Evolutionary conservation across 2,329 filamentous ascomycete genomes (phyloP), one percentile per base, ranked within the genome.

Genomic region (Triangularia verruculosa): DNA sequence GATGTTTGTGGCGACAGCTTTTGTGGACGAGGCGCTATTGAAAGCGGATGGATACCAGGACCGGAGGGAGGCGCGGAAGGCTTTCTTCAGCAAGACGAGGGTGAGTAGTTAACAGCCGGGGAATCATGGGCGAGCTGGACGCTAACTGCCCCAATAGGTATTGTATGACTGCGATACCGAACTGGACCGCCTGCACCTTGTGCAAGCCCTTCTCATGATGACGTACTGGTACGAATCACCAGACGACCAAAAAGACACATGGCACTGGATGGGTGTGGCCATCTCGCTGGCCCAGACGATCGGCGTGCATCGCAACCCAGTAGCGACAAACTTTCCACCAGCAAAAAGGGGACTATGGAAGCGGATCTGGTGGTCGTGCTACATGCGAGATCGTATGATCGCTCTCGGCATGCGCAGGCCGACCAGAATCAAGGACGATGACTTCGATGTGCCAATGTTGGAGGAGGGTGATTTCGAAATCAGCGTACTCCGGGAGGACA

Each of bases 241-340:
- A 0, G 93, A 97, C 77, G 94, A 97, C 74, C 92, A 97, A 74
- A 97, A 97, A 76, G 94, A 97, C 75, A 97, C 93, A 54, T 97
- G 94, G 91, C 93, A 97, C 74, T 97, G 93, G 94, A 96, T 97
- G 91, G 94, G 94, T 17, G 92, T 97, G 39, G 94, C 93, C 51
- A 91, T 96, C 64, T 97, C 93, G 12, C 81, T 97, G 55, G 93
- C 93, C 59, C 92, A 97, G 75, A 97, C 93, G 12, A 97, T 97
- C 68, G 93, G 94, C 5, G 83, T 97, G 17, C 93, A 98, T 76
- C 90, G 93, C 67, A 91, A 97, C 71, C 92, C 93, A 1, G 80
- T 78, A 20, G 89, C 88, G 63, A 92, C 91, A 8, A 88, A 86
- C 70, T 92, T 97, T 85, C 84, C 90, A 43, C 77, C 79, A 2